Evolutionary conservation across 352 stramenopile genomes (phyloP).

Genomic region (Peronospora belbahrii): DNA sequence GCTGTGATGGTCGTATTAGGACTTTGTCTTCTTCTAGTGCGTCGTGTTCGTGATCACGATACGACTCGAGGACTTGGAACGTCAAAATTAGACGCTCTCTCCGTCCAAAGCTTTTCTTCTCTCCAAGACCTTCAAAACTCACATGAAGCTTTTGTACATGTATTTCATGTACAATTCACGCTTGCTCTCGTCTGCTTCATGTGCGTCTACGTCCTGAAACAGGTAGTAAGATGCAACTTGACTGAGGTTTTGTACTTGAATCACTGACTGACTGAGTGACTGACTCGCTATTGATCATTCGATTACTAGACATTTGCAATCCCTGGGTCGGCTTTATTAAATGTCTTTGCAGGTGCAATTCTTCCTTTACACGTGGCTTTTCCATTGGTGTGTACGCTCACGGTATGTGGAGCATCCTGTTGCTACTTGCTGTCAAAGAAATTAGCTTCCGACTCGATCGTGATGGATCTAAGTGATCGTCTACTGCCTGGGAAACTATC

Average conservation of each 20-base stretch:
- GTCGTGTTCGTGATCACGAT: constrained; percentile 41
- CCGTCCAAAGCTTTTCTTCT: constrained; percentile 48
- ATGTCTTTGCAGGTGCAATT: constrained; percentile 64
- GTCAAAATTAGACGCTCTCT: constrained; percentile 48
- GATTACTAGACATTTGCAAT: constrained; percentile 69
- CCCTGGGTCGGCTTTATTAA: constrained; percentile 64
- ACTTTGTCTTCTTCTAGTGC: constrained; percentile 38
- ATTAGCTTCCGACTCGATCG: constrained; percentile 49
- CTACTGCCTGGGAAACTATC: constrained; percentile 53
- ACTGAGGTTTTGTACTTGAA: not conserved
- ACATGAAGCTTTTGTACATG: constrained; percentile 46
- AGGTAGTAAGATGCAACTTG: constrained; percentile 43
- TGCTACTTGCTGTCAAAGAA: constrained; percentile 67
- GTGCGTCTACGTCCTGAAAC: constrained; percentile 75
- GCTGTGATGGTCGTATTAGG: constrained; percentile 24
- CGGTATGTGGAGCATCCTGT: constrained; percentile 57
- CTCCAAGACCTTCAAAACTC: constrained; percentile 55
- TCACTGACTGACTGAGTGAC: too few species aligned
- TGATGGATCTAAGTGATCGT: constrained; percentile 50
- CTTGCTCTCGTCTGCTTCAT: constrained; percentile 66
- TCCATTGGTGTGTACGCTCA: constrained; percentile 55
- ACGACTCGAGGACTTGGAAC: constrained; percentile 27
- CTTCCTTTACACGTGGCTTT: constrained; percentile 58
- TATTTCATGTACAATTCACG: constrained; percentile 51
- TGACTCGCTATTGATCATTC: not conserved